Base-by-base conservation (phyloP, 495 filamentous ascomycete genomes). In the Xylaria palmicola region DNA sequence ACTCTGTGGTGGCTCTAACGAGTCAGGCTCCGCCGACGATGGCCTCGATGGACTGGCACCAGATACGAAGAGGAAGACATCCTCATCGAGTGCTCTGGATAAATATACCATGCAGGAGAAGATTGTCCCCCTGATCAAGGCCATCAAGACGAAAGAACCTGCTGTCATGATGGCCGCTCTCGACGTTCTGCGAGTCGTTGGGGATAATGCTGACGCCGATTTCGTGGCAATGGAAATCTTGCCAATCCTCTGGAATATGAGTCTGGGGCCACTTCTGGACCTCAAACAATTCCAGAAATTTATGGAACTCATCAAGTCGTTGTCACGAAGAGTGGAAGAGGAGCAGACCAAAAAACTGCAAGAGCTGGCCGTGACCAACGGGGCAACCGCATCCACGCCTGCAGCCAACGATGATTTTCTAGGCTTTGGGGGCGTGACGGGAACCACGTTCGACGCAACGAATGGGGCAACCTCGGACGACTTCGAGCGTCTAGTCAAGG, bases 51-150 rank as follows among this genome's bases (percentile, higher is more conserved):
- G 92, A 1, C 69, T 86, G 37, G 73, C 74, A 9, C 76, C 68
- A 8, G 81, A 81, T 52, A 81, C 73, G 56, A 76, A 83, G 32
- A 85, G 79, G 64, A 76, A 83, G 48, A 75, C 77, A 32, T 86
- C 85, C 27, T 85, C 83, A 3, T 90, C 91, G 1, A 82, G 69
- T 17, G 92, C 92, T 17, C 79, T 98, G 32, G 94, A 98, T 74
- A 98, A 98, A 71, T 97, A 92, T 65, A 97, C 94, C 1, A 90
- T 98, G 65, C 95, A 98, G 69, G 94, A 98, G 70, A 97, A 96
- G 74, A 87, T 98, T 15, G 83, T 98, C 4, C 94, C 94, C 0
- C 79, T 97, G 4, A 81, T 98, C 55, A 92, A 90, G 68, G 91
- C 78, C 1, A 98, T 98, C 72, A 98, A 98, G 71, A 98, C 94